phyloP scores from a whole-genome alignment of 2,329 filamentous ascomycete genomes.

The Fusarium napiforme region DNA sequence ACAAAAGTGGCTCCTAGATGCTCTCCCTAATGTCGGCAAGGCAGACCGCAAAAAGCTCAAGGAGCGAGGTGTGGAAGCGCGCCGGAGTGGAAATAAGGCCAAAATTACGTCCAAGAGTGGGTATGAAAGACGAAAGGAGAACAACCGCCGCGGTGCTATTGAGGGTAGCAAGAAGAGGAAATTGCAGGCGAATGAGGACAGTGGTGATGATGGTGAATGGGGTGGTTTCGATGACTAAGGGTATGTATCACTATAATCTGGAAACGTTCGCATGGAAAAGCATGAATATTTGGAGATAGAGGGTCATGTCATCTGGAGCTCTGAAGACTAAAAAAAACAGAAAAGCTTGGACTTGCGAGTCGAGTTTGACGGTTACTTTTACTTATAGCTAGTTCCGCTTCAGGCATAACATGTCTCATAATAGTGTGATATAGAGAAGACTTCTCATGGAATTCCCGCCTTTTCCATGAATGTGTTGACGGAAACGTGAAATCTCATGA shows the following conservation, averaged over 20 bases:
- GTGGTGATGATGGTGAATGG: slow-evolving; percentile 56
- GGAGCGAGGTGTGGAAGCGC: slow-evolving; percentile 80
- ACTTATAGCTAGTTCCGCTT: neutral
- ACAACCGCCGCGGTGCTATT: slow-evolving; percentile 73
- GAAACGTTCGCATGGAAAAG: neutral
- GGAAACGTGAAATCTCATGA: neutral
- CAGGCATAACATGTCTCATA: slow-evolving; percentile 6
- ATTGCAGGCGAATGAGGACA: slow-evolving; percentile 43
- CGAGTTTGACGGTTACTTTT: slow-evolving; percentile 2
- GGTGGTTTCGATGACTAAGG: slow-evolving; percentile 55
- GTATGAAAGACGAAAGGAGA: slow-evolving; percentile 75
- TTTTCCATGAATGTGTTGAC: slow-evolving; percentile 10
- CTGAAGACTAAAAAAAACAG: slow-evolving; percentile 1
- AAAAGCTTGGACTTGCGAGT: slow-evolving; percentile 3
- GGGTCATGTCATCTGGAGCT: neutral
- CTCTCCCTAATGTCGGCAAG: slow-evolving; percentile 85
- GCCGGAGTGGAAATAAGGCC: slow-evolving; percentile 60
- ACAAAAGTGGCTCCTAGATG: slow-evolving; percentile 88
- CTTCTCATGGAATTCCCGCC: neutral
- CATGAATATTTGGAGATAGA: neutral
- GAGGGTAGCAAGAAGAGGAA: slow-evolving; percentile 69
- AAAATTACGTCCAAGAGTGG: slow-evolving; percentile 87
- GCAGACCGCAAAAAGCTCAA: slow-evolving; percentile 85
- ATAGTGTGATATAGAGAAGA: neutral
- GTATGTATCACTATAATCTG: neutral